Conservation (phyloP, 306 rosid species). For the Cucurbita pepo region DNA sequence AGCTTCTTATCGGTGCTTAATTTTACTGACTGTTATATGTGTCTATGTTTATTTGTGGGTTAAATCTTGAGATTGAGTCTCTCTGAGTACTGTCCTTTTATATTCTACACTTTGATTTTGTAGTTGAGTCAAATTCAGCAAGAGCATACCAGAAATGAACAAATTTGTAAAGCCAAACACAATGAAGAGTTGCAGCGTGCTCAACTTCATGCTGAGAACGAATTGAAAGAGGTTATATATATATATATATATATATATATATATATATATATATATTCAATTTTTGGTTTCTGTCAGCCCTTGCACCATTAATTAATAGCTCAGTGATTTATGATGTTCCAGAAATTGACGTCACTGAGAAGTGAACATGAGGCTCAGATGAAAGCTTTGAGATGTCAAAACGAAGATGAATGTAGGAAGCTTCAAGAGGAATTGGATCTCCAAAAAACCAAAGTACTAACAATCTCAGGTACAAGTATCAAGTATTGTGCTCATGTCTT, state of each 20-base stretch:
- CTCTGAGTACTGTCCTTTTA: not conserved
- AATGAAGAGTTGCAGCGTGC: slow-evolving; percentile 40
- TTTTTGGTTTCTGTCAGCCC: not conserved
- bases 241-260: no score
- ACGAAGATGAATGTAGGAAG: slow-evolving; percentile 68
- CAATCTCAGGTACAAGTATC: not conserved
- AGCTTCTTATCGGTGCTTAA: not conserved
- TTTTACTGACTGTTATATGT: not conserved
- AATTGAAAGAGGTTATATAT: slow-evolving; percentile 53
- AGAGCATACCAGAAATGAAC: slow-evolving; percentile 48
- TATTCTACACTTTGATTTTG: slow-evolving; percentile 13
- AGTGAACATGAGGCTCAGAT: slow-evolving; percentile 69
- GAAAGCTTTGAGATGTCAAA: slow-evolving; percentile 60
- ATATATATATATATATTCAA: not conserved
- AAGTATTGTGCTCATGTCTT: not conserved
- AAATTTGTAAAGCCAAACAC: slow-evolving; percentile 35
- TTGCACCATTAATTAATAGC: not conserved
- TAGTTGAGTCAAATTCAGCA: slow-evolving; percentile 56
- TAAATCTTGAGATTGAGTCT: not conserved
- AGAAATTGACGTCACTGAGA: slow-evolving; percentile 56
- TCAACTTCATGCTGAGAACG: slow-evolving; percentile 58
- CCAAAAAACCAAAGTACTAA: slow-evolving; percentile 71
- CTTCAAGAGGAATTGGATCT: slow-evolving; percentile 78
- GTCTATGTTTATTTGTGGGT: not conserved
- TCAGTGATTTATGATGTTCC: not conserved